These are phyloP conservation scores for Brassica incana DNA, from an alignment of 345 rosid genomes.

Conservation along the genomic window DNA sequence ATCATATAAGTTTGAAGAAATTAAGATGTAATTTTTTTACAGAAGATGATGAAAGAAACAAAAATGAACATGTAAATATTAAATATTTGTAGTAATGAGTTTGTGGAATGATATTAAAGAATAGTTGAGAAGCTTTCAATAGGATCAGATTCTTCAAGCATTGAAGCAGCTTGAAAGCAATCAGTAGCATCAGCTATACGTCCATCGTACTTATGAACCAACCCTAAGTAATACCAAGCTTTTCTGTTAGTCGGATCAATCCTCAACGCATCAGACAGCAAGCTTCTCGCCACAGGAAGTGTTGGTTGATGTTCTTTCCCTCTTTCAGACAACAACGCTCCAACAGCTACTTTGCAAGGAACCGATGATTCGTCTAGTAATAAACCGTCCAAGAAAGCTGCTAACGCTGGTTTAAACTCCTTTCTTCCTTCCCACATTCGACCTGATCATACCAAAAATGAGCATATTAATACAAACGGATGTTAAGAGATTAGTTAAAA, in stretches of 20 bases:
- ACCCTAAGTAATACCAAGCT: slow-evolving; percentile 91
- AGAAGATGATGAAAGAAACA: background rate
- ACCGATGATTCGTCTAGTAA: slow-evolving; percentile 62
- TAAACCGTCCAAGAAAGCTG: slow-evolving; percentile 56
- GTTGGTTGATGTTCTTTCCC: slow-evolving; percentile 48
- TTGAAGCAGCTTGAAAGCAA: slow-evolving; percentile 91
- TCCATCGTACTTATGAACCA: slow-evolving; percentile 75
- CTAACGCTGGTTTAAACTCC: slow-evolving; percentile 53
- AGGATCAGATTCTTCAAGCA: slow-evolving; percentile 94
- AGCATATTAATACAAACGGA: background rate
- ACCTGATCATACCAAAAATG: slow-evolving; percentile 45
- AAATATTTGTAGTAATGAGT: background rate
- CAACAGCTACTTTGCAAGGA: slow-evolving; percentile 65
- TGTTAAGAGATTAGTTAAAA: background rate
- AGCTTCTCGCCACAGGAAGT: slow-evolving; percentile 79
- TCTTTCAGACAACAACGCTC: slow-evolving; percentile 56
- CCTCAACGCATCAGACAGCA: slow-evolving; percentile 85
- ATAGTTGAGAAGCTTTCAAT: slow-evolving; percentile 79
- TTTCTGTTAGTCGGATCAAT: slow-evolving; percentile 77
- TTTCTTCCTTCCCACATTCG: slow-evolving; percentile 69
- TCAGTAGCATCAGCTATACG: slow-evolving; percentile 86
- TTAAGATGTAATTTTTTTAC: slow-evolving; percentile 7
- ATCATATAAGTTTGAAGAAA: slow-evolving; percentile 11
- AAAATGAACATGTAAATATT: slow-evolving; percentile 6
- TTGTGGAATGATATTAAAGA: slow-evolving; percentile 37